Evolutionary conservation across 1,284 basidiomycete genomes (phyloP).

Genomic region (Malassezia dermatis): DNA sequence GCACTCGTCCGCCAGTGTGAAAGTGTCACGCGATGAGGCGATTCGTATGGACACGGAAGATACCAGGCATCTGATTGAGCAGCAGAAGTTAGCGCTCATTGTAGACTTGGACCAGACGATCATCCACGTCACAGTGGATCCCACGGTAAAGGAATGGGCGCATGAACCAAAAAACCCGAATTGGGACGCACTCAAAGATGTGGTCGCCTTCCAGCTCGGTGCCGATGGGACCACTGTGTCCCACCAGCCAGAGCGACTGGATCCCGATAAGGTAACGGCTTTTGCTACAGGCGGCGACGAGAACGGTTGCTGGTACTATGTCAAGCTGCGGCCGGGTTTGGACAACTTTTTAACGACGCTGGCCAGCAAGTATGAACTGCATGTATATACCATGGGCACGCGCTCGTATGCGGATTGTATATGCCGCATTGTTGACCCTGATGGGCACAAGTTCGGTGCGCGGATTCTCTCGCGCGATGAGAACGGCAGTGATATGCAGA

Average conservation of each 20-base stretch:
- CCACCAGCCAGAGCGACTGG: constrained; percentile 6
- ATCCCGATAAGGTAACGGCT: constrained; percentile 25
- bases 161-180: constrained; percentile 73
- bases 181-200: constrained; percentile 74
- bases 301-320: constrained; percentile 79
- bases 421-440: constrained; percentile 83
- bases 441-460: constrained; percentile 71
- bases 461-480: constrained; percentile 86
- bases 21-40: constrained; percentile 56
- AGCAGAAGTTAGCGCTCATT: constrained; percentile 78
- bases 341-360: constrained; percentile 63
- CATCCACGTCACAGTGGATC: constrained; percentile 95
- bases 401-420: constrained; percentile 91
- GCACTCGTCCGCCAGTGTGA: constrained; percentile 38
- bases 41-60: constrained; percentile 74
- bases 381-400: constrained; percentile 99
- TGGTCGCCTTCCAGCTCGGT: constrained; percentile 68
- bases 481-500: constrained; percentile 67
- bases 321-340: constrained; percentile 84
- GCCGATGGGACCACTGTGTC: constrained; percentile 58
- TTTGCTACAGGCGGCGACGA: constrained; percentile 14
- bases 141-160: constrained; percentile 96
- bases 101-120: constrained; percentile 98
- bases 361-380: constrained; percentile 82
- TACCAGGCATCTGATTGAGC: constrained; percentile 63